Conservation (phyloP, 208 protist species). For the Acanthamoeba culbertsoni region DNA sequence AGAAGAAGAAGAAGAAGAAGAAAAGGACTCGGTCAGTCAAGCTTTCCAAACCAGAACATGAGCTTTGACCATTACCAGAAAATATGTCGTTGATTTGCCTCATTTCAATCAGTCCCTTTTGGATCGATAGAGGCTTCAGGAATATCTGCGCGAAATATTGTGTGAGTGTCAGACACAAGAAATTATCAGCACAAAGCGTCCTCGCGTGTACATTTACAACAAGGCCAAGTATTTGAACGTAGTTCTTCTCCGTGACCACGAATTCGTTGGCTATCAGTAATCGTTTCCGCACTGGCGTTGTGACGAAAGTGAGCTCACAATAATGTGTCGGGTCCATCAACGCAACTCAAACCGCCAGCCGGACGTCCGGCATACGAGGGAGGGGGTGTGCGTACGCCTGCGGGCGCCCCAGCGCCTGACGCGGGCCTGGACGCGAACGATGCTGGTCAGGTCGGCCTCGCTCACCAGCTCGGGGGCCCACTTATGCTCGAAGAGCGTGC, state of each 20-base stretch:
- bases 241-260: neutral
- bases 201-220: neutral
- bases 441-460: neutral
- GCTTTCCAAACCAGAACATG: too few relatives aligned
- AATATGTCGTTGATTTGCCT: neutral
- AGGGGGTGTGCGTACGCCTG: neutral
- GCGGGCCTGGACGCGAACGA: neutral
- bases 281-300: neutral
- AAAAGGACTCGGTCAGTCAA: too few relatives aligned
- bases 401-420: neutral
- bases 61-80: neutral
- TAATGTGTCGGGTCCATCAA: too few relatives aligned
- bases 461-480: neutral
- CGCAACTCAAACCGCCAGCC: too few relatives aligned
- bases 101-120: neutral
- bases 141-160: neutral
- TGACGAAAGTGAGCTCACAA: too few relatives aligned
- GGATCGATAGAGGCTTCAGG: neutral
- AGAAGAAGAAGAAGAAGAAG: too few relatives aligned
- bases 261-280: neutral
- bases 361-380: too few relatives aligned
- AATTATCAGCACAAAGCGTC: too few relatives aligned
- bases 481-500: neutral
- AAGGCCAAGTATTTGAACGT: neutral
- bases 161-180: too few relatives aligned